A percentile compares a stretch with the other conserved stretches of the same genome.
Evolutionary conservation across 441 rosid species (phyloP).

Genomic region (Euphorbia schlechtendalii): DNA sequence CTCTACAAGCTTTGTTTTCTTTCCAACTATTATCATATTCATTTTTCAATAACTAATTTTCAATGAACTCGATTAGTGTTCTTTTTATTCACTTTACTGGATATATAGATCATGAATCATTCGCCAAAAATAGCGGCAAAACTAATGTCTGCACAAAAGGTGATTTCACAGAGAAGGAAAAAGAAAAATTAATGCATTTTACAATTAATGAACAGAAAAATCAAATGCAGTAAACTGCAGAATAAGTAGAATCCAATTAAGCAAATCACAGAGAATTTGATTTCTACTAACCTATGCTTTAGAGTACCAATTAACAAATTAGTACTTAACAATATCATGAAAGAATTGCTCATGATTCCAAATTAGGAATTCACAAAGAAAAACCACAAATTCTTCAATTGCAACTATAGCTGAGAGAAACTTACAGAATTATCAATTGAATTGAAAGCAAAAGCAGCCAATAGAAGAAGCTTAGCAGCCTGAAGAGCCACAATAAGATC

Average conservation of each 20-base stretch:
- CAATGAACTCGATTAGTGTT: too few species aligned
- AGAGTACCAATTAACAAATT: background rate
- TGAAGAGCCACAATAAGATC: constrained; percentile 51
- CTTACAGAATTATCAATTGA: constrained; percentile 47
- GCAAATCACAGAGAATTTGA: background rate
- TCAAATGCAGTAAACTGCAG: background rate
- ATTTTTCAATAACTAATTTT: background rate
- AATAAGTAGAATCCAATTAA: background rate
- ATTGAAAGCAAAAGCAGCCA: constrained; percentile 34
- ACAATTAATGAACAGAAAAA: background rate
- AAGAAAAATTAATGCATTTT: background rate
- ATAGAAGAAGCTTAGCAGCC: constrained; percentile 54
- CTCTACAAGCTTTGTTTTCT: background rate
- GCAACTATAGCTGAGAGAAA: background rate
- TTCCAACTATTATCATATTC: background rate
- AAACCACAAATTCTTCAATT: background rate
- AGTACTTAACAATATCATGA: background rate
- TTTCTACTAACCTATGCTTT: background rate
- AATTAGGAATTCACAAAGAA: background rate
- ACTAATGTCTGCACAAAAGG: too few species aligned
- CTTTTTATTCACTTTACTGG: too few species aligned
- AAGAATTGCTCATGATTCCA: background rate
- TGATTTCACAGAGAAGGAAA: background rate
- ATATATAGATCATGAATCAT: background rate
- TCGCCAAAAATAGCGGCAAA: background rate